Evolutionary conservation across 805 yeast genomes (phyloP).

Genomic region (Debaryomyces maramus): DNA sequence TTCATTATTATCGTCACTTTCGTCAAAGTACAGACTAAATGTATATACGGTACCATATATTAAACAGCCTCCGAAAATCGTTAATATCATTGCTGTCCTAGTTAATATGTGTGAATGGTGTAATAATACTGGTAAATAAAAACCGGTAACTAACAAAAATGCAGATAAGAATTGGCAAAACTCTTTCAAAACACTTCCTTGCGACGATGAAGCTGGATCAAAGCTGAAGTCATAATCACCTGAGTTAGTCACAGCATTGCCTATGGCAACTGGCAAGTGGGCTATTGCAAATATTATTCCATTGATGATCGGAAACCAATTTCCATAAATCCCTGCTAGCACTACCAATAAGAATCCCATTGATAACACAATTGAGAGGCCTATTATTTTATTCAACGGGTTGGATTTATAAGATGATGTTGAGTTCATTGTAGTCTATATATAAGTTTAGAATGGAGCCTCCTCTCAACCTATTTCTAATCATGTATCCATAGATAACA

Average conservation of each 20-base stretch:
- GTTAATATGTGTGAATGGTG: conserved; percentile 74
- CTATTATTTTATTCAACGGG: conserved; percentile 77
- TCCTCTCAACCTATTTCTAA: too few relatives aligned
- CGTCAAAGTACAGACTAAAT: conserved; percentile 75
- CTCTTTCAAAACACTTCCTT: conserved; percentile 56
- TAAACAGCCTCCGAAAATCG: conserved; percentile 79
- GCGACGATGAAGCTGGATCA: conserved; percentile 32
- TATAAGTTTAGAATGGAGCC: too few relatives aligned
- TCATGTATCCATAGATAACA: too few relatives aligned
- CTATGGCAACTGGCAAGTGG: conserved; percentile 37
- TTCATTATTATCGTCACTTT: conserved; percentile 27
- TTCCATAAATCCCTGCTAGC: conserved; percentile 80
- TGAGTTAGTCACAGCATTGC: conserved; percentile 30
- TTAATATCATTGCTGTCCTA: conserved; percentile 70
- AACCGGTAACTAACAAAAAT: conserved; percentile 70
- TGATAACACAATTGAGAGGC: conserved; percentile 75
- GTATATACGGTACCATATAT: conserved; percentile 82
- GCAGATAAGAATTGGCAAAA: conserved; percentile 80
- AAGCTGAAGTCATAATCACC: conserved; percentile 45
- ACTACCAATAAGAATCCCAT: conserved; percentile 88
- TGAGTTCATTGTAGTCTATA: too few relatives aligned
- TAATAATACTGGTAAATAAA: conserved; percentile 69
- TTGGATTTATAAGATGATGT: conserved; percentile 30
- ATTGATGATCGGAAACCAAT: conserved; percentile 87
- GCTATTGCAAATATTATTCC: conserved; percentile 43